phyloP scores from a whole-genome alignment of 805 yeast species.

The Debaryomyces castellii region DNA sequence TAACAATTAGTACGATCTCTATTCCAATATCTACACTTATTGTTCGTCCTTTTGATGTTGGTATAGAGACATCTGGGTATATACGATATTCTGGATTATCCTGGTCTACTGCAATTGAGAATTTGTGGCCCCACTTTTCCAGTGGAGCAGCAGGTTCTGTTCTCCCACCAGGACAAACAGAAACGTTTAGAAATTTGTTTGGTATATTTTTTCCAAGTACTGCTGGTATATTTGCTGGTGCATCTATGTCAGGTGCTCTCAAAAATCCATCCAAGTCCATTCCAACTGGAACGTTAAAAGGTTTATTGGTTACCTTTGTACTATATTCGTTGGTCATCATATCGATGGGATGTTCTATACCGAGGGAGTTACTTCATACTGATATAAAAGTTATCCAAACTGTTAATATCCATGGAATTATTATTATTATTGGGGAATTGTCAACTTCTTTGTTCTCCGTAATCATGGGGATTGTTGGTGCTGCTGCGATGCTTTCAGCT shows the following conservation, averaged over 20 bases:
- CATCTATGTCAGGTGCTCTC: constrained; percentile 96
- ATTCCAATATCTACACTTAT: constrained; percentile 77
- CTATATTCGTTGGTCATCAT: constrained; percentile 80
- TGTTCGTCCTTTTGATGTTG: constrained; percentile 55
- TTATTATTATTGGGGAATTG: constrained; percentile 85
- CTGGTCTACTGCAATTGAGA: constrained; percentile 62
- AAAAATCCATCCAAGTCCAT: constrained; percentile 82
- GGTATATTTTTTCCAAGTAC: constrained; percentile 98
- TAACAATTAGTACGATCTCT: constrained; percentile 71
- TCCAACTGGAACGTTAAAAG: constrained; percentile 91
- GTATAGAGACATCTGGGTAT: constrained; percentile 45
- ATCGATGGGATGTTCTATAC: constrained; percentile 75
- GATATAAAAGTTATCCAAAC: constrained; percentile 89
- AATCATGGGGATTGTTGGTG: constrained; percentile 94
- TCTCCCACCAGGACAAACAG: constrained; percentile 45
- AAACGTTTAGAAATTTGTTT: constrained; percentile 81
- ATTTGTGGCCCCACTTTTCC: constrained; percentile 78
- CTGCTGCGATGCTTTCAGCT: constrained; percentile 88
- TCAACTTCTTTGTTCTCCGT: constrained; percentile 90
- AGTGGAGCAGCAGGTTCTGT: constrained; percentile 92
- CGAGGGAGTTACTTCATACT: constrained; percentile 70
- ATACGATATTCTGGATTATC: constrained; percentile 68
- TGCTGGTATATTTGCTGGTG: constrained; percentile 98
- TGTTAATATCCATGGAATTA: constrained; percentile 62
- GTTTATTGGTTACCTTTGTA: constrained; percentile 71